Evolutionary conservation across 2,329 filamentous ascomycete genomes (phyloP), one percentile per base, ranked within the genome.

Genomic region (Metarhizium sp.): DNA sequence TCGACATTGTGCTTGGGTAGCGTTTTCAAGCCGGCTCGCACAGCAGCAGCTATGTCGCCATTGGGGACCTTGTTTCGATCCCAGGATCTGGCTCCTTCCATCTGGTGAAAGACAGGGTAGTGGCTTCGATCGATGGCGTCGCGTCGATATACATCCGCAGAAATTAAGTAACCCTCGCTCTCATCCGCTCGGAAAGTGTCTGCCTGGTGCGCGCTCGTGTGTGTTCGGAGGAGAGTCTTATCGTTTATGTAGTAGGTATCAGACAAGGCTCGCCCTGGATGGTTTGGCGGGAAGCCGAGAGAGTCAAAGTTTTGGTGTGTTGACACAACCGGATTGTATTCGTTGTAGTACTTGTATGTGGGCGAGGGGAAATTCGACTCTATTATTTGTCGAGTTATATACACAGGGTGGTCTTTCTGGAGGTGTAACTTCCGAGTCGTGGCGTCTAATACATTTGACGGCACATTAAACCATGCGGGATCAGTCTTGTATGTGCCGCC

Each of bases 71-170:
- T 79, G 32, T 68, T 76, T 10, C 90, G 82, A 66, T 94, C 87
- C 92, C 94, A 99, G 54, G 91, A 86, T 62, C 87, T 80, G 8
- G 92, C 92, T 13, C 91, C 92, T 70, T 99, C 94, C 92, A 97
- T 97, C 74, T 99, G 94, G 73, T 99, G 94, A 71, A 99, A 99
- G 57, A 95, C 84, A 0, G 94, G 94, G 72, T 97, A 97, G 73
- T 99, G 94, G 63, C 87, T 94, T 55, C 89, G 84, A 72, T 99
- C 94, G 65, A 99, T 87, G 55, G 92, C 92, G 80, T 99, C 94
- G 60, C 94, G 82, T 47, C 94, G 84, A 71, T 97, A 99, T 18
- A 99, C 94, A 69, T 99, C 94, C 29, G 92, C 94, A 57, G 87
- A 88, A 67, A 99, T 88, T 38, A 95, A 87, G 68, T 91, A 99